phyloP scores from a whole-genome alignment of 2,329 filamentous ascomycete genomes.

The Calonectria ilicicola region DNA sequence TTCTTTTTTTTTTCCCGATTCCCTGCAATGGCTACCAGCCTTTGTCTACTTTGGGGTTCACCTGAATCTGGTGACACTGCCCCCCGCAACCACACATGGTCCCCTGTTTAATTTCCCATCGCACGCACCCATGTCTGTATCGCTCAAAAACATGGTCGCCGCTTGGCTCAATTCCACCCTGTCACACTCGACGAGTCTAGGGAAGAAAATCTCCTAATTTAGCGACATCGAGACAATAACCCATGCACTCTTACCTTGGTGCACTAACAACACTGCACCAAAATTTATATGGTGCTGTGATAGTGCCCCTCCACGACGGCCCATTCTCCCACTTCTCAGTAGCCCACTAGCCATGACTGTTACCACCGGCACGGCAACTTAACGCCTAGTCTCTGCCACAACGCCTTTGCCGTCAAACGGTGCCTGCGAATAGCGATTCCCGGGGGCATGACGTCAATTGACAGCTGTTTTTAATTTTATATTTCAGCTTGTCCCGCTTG shows the following conservation, averaged over 20 bases:
- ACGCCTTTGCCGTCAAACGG: not conserved
- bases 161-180: not conserved
- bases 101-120: conserved; percentile 30
- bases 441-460: not conserved
- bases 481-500: not conserved
- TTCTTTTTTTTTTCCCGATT: conserved; percentile 8
- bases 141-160: not conserved
- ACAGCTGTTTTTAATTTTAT: not conserved
- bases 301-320: conserved; percentile 1
- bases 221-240: not conserved
- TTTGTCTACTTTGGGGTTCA: conserved; percentile 18
- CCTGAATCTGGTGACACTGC: conserved; percentile 36
- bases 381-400: not conserved
- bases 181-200: not conserved
- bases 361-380: not conserved
- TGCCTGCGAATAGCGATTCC: not conserved
- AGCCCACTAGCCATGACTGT: not conserved
- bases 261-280: not conserved
- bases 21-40: not conserved
- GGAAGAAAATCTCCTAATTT: conserved; percentile 1
- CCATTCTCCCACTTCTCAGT: not conserved
- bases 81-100: conserved; percentile 11
- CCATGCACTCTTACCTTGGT: not conserved
- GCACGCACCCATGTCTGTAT: not conserved
- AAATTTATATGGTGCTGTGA: not conserved